Evolutionary conservation across 2,329 filamentous ascomycete genomes (phyloP), one percentile per base, ranked within the genome.

Genomic region (Mariannaea elegans): DNA sequence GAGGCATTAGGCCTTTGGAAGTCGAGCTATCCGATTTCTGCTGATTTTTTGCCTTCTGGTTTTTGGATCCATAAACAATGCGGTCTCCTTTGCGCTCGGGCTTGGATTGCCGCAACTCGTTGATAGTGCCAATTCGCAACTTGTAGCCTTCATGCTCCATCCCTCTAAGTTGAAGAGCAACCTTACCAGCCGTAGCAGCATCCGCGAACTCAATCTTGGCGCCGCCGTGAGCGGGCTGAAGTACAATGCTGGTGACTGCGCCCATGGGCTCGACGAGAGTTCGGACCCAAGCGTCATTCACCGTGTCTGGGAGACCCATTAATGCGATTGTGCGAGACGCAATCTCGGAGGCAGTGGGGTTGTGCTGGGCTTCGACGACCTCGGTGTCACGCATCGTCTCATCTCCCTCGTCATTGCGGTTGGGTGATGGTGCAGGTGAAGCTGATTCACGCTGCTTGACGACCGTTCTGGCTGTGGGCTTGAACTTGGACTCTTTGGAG

Each of bases 291-390:
- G 91, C 87, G 70, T 97, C 92, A 65, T 96, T 97, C 70, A 98
- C 87, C 0, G 94, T 98, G 71, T 98, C 95, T 1, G 95, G 93
- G 1, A 99, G 81, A 63, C 94, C 90, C 77, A 97, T 86, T 24
- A 99, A 80, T 9, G 90, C 90, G 48, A 98, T 83, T 1, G 92
- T 95, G 51, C 93, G 88, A 48, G 88, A 86, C 27, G 81, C 76
- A 18, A 86, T 84, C 14, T 87, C 82, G 6, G 74, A 75, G 7
- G 78, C 75, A 1, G 82, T 80, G 16, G 82, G 79, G 12, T 72
- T 71, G 16, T 13, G 7, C 14, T 36, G 32, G 41, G 66, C 38
- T 19, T 49, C 47, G 13, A 56, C 61, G 31, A 23, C 50, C n/a
- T 27, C 46, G 12, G 60, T 68, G 55, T 79, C 75, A 0, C 73